Base-by-base conservation (phyloP, 768 basidiomycete species). In the Hemileccinum impolitum region DNA sequence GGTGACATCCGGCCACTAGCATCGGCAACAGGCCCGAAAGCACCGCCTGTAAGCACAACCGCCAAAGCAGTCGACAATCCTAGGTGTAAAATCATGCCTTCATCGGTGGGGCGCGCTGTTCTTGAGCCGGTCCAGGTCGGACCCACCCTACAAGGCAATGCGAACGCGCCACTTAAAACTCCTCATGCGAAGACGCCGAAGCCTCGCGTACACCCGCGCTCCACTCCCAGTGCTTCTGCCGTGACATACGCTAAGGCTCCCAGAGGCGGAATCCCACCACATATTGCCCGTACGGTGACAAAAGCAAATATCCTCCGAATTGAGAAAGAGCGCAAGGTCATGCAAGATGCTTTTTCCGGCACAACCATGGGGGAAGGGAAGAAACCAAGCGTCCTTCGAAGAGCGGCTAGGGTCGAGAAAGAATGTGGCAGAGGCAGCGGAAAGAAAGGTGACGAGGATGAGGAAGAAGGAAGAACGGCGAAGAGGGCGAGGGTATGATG, bases 371-470 rank as follows among this genome's bases (percentile, higher is more conserved):
- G 26, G 3, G 41, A 52, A 23, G 45, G 45, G 17, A 60, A 50
- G 48, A 62, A 57, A 39, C 67, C 65, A 5, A 69, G 67, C 31
- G 67, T 66, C 15, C 54, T 68, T n/a, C 52, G 46, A 32, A 45
- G 38, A 25, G 6, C 17, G 18, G 23, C 13, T 32, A 54, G 39
- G 30, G 42, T 5, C 10, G 17, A 30, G 23, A 19, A 60, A 44
- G 38, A 25, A 3, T 15, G 37, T 6, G 32, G 48, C 6, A 18
- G 43, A 10, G 31, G 17, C 4, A 41, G 21, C 13, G 36, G 44
- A 15, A 53, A 54, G 51, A 42, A 73, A 71, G 70, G 87, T 82
- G 43, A 86, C 93, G 84, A 82, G 82, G n/a, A 81, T 82, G 19
- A 75, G 75, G 45, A 94, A 92, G 72, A 42, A 23, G 35, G 40